Evolutionary conservation across 208 protist genomes (phyloP).

Genomic region (Trypanosoma rangeli): DNA sequence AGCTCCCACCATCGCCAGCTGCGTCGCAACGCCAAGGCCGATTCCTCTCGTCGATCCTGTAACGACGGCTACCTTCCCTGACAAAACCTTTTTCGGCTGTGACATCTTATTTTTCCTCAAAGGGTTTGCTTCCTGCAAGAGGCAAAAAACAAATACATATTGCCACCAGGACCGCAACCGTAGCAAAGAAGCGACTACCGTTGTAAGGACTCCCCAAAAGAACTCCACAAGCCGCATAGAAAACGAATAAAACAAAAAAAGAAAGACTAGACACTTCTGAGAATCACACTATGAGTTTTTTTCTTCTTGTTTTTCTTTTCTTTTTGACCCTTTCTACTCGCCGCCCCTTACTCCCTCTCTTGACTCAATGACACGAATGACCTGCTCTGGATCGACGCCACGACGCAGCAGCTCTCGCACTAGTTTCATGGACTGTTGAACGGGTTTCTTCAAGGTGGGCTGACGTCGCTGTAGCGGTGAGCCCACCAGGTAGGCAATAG

Average conservation of each 20-base stretch:
- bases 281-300: background rate
- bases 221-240: background rate
- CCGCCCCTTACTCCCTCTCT: conserved; percentile 17
- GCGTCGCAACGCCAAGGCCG: conserved; percentile 40
- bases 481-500: conserved; percentile 60
- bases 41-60: conserved; percentile 48
- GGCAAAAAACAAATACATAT: conserved; percentile 15
- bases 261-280: background rate
- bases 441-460: conserved; percentile 27
- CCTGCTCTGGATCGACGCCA: conserved; percentile 58
- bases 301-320: background rate
- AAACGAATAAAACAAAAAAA: background rate
- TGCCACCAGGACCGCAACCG: background rate
- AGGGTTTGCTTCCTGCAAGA: conserved; percentile 3
- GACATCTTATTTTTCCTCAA: conserved; percentile 14
- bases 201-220: background rate
- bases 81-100: conserved; percentile 11
- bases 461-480: conserved; percentile 65
- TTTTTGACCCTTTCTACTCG: background rate
- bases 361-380: conserved; percentile 60
- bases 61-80: conserved; percentile 34
- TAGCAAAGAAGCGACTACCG: background rate
- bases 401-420: conserved; percentile 52
- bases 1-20: conserved; percentile 33
- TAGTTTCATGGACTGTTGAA: conserved; percentile 23